Evolutionary conservation across 495 filamentous ascomycete species (phyloP).

Genomic region (Hypoxylon trugodes): DNA sequence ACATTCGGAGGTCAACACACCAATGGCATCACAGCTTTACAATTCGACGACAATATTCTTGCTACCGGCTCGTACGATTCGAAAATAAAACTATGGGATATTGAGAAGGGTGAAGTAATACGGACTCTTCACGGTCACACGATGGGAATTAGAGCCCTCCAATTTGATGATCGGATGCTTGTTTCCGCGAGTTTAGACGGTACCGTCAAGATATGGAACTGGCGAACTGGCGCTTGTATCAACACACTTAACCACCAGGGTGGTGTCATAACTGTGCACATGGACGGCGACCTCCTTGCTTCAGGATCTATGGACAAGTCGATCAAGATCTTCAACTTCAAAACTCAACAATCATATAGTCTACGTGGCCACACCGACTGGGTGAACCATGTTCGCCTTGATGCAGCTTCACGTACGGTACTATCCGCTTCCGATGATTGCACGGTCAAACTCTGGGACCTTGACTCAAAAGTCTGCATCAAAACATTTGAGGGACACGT

Average conservation of each 20-base stretch:
- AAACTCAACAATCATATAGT: constrained; percentile 77
- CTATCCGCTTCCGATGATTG: constrained; percentile 94
- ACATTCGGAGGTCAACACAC: constrained; percentile 82
- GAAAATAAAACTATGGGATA: constrained; percentile 95
- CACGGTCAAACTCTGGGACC: constrained; percentile 90
- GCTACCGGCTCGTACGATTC: constrained; percentile 95
- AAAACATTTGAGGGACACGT: constrained; percentile 91
- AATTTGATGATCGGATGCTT: constrained; percentile 91
- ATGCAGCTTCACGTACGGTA: constrained; percentile 80
- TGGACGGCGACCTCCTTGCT: constrained; percentile 81
- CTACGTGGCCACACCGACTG: constrained; percentile 89
- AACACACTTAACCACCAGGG: constrained; percentile 79
- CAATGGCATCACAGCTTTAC: constrained; percentile 95
- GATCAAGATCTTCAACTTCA: constrained; percentile 93
- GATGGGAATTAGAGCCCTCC: constrained; percentile 82
- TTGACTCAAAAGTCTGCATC: constrained; percentile 81
- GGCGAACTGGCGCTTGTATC: constrained; percentile 88
- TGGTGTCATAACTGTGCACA: constrained; percentile 87
- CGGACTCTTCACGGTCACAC: constrained; percentile 84
- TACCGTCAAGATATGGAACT: constrained; percentile 93
- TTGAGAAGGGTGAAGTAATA: constrained; percentile 84
- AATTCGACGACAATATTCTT: constrained; percentile 92
- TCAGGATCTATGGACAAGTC: constrained; percentile 89
- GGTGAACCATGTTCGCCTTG: constrained; percentile 92
- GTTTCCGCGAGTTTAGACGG: constrained; percentile 83